phyloP scores from a whole-genome alignment of 2,329 filamentous ascomycete species.

The Claviceps humidiphila region DNA sequence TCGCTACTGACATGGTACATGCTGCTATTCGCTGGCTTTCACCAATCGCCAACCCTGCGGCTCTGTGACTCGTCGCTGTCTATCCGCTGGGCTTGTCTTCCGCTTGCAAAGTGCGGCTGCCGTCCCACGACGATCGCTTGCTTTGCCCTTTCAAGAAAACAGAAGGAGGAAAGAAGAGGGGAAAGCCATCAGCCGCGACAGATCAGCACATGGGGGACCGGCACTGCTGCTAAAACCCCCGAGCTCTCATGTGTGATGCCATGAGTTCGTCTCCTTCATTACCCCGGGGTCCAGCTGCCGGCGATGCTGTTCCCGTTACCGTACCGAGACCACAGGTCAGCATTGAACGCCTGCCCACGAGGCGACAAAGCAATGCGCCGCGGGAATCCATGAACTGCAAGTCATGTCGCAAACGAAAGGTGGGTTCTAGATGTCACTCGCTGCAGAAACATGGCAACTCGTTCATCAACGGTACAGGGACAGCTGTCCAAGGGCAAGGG shows the following conservation, averaged over 20 bases:
- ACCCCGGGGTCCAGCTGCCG: neutral
- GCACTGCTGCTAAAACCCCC: neutral
- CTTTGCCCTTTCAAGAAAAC: neutral
- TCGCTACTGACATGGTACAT: too few relatives aligned
- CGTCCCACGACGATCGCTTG: neutral
- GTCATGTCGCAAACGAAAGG: slow-evolving; percentile 85
- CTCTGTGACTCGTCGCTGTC: too few relatives aligned
- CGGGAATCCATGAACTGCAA: slow-evolving; percentile 94
- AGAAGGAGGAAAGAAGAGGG: neutral
- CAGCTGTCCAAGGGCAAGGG: neutral
- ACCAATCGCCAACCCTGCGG: too few relatives aligned
- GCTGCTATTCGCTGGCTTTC: too few relatives aligned
- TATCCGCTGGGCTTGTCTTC: too few relatives aligned
- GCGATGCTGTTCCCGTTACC: slow-evolving; percentile 26
- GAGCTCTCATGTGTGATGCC: slow-evolving; percentile 2
- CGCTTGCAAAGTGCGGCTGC: neutral
- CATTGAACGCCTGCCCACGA: slow-evolving; percentile 64
- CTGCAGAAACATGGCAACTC: too few relatives aligned
- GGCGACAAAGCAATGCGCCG: slow-evolving; percentile 59
- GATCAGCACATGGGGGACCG: neutral
- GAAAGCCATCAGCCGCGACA: neutral
- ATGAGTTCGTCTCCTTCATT: slow-evolving; percentile 17
- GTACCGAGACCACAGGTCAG: slow-evolving; percentile 68
- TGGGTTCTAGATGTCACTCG: slow-evolving; percentile 22
- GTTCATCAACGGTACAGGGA: neutral